Evolutionary conservation across 176 grass and related monocot species (phyloP), one percentile per base, ranked within the genome.

Genomic region (Saccharum spontaneum): DNA sequence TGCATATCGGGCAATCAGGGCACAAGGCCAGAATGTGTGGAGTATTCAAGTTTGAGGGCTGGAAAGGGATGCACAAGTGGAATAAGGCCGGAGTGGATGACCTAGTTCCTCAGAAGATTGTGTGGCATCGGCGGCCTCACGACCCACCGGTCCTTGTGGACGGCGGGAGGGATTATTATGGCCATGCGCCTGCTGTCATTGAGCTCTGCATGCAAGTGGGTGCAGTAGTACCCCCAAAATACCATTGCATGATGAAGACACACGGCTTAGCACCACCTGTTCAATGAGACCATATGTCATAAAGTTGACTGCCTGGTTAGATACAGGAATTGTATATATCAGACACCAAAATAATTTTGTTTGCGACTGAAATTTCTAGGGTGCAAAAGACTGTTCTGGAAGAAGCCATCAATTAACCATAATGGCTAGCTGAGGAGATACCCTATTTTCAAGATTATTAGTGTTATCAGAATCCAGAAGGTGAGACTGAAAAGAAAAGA

Each of bases 1-100:
- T 98, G 67, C 93, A 98, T 45, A 75, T 98, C 60, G 93, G 96
- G 44, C 69, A 86, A 59, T 90, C 91, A 67, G 93, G 91, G 62
- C 93, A 98, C 73, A 98, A 89, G 86, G 93, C 90, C 36, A 92
- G 91, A 64, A 91, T 88, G 83, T 98, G 93, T 86, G 96, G 96
- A 39, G 84, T 98, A 31, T 98, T 95, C 33, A 90, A 95, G 69
- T 88, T 82, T 66, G 88, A 98, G 83, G 84, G 86, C 31, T 98
- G 96, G 96, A 85, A 81, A 71, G 96, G 93, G 40, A 73, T 79
- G 49, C 96, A 98, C 83, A 87, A 83, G 65, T 98, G 96, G 93
- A 98, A 94, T 52, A 90, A 88, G 16, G 93, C 93, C 0, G 87
- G 62, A 65, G 87, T 98, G 70, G 89, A 95, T 83, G 96, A 95